phyloP scores from a whole-genome alignment of 768 basidiomycete species.

The Pleurotus tuber-regium region DNA sequence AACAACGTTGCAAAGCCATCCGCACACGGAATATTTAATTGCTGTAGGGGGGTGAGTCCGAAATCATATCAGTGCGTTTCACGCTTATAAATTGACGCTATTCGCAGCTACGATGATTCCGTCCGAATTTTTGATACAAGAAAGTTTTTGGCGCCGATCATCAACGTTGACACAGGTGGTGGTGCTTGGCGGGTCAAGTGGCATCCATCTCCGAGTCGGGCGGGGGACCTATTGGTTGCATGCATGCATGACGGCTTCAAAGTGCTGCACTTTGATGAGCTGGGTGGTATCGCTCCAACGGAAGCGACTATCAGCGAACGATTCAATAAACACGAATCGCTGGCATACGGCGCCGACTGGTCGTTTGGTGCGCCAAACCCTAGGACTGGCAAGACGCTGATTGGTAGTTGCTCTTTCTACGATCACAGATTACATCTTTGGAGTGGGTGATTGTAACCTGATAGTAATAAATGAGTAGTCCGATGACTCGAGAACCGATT shows the following conservation, averaged over 20 bases:
- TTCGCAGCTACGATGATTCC: slow-evolving; percentile 73
- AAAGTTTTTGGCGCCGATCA: slow-evolving; percentile 55
- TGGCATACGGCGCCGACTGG: slow-evolving; percentile 96
- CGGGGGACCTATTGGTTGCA: slow-evolving; percentile 80
- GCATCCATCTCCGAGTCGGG: slow-evolving; percentile 75
- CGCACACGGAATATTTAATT: slow-evolving; percentile 72
- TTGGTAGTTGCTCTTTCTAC: slow-evolving; percentile 95
- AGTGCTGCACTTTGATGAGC: slow-evolving; percentile 51
- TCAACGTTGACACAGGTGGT: slow-evolving; percentile 71
- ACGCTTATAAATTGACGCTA: slow-evolving; percentile 2
- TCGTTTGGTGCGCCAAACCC: slow-evolving; percentile 37
- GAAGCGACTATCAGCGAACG: slow-evolving; percentile 42
- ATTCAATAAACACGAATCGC: slow-evolving; percentile 74
- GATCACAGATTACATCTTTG: slow-evolving; percentile 84
- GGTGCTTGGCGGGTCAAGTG: slow-evolving; percentile 97
- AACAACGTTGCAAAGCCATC: slow-evolving; percentile 86
- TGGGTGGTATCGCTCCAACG: slow-evolving; percentile 19
- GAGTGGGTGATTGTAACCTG: slow-evolving; percentile 44
- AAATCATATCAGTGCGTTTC: background rate
- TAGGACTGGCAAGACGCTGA: slow-evolving; percentile 38
- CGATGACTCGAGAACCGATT: too few species aligned
- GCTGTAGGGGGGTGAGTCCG: slow-evolving; percentile 83
- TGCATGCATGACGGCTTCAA: slow-evolving; percentile 99
- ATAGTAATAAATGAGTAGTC: background rate
- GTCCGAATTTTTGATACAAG: slow-evolving; percentile 84